Conservation (phyloP, 2,329 filamentous ascomycete genomes). For the Ophiostoma pallidulum region DNA sequence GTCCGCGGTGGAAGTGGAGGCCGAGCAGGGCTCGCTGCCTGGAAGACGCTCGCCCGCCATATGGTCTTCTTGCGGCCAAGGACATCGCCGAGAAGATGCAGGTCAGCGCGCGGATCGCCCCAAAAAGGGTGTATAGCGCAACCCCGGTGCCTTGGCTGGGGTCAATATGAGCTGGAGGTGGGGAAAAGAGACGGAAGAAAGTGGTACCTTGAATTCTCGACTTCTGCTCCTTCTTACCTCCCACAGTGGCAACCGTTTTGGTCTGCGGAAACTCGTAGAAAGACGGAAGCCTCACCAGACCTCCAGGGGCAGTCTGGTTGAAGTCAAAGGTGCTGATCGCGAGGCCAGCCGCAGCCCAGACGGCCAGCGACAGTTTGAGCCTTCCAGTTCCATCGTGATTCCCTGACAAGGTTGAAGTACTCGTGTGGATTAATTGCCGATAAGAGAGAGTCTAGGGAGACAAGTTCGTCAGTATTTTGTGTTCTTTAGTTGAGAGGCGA, state of each 20-base stretch:
- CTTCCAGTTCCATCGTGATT: not conserved
- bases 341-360: not conserved
- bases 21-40: no score
- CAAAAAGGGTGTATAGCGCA: not conserved
- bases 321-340: conserved; percentile 2
- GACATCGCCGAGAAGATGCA: not conserved
- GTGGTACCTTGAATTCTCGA: not conserved
- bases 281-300: not conserved
- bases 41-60: conserved; percentile 18
- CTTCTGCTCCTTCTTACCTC: not conserved
- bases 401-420: no score
- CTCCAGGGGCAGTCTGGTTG: not conserved
- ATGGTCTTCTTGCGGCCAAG: conserved; percentile 23
- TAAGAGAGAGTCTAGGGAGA: no score
- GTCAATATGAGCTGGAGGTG: not conserved
- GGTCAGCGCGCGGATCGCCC: not conserved
- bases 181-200: not conserved
- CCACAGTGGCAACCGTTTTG: not conserved
- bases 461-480: no score
- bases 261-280: not conserved
- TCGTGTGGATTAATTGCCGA: no score
- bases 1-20: no score
- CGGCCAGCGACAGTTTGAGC: not conserved
- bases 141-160: not conserved
- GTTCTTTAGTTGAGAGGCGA: no score